Conservation (phyloP, 495 filamentous ascomycete species). For the Penicillium lividum region DNA sequence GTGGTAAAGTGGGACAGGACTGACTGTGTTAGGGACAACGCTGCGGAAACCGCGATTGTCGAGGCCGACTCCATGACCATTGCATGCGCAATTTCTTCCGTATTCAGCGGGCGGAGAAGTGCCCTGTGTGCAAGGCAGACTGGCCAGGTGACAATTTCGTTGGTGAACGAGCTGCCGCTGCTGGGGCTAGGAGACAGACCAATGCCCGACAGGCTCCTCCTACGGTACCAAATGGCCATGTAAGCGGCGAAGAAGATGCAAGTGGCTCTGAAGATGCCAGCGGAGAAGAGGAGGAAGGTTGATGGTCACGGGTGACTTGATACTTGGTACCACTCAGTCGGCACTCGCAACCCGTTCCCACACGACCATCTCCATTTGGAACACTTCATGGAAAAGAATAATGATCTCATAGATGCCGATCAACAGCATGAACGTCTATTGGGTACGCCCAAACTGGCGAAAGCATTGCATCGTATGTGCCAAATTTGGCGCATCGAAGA, state of each 20-base stretch:
- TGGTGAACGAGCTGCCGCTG: conserved; percentile 68
- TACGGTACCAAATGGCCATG: neutral
- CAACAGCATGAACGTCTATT: no score
- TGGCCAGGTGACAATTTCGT: conserved; percentile 80
- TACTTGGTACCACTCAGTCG: neutral
- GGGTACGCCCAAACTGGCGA: no score
- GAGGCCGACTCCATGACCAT: conserved; percentile 71
- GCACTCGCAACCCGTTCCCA: neutral
- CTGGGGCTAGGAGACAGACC: neutral
- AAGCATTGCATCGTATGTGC: no score
- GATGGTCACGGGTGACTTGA: neutral
- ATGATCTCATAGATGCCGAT: no score
- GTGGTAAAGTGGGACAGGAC: neutral
- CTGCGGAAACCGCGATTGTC: conserved; percentile 68
- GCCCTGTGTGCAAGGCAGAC: conserved; percentile 68
- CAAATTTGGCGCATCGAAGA: no score
- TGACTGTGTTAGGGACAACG: conserved; percentile 65
- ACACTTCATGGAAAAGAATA: no score
- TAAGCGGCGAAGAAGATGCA: neutral
- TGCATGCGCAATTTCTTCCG: conserved; percentile 75
- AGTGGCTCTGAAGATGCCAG: neutral
- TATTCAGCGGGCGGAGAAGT: conserved; percentile 59
- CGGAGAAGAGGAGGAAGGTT: conserved; percentile 7
- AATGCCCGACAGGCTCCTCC: neutral
- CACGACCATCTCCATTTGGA: no score